phyloP scores from a whole-genome alignment of 306 rosid species.

The Erythrophleum fordii region DNA sequence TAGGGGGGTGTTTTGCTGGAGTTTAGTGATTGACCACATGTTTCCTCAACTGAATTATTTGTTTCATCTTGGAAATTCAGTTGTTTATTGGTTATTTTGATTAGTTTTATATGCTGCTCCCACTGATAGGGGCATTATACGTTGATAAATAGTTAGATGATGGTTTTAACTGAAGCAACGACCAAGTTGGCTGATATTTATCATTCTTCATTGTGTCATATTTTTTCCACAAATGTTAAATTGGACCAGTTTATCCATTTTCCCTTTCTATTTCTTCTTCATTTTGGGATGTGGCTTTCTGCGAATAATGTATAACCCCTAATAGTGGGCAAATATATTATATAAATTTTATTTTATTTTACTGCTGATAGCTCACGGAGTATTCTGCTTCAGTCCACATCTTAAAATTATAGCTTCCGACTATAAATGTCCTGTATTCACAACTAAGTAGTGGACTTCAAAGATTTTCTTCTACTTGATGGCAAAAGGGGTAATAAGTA shows the following conservation, averaged over 20 bases:
- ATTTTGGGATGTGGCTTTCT: no score
- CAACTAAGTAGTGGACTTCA: background rate
- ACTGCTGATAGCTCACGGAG: background rate
- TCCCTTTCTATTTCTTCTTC: background rate
- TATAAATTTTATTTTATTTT: background rate
- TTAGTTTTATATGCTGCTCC: background rate
- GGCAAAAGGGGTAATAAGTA: no score
- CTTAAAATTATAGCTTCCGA: background rate
- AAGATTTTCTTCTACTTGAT: slow-evolving; percentile 10
- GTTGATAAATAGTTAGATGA: background rate
- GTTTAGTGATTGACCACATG: background rate
- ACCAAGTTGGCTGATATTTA: background rate
- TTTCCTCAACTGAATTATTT: background rate
- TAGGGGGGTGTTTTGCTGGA: background rate
- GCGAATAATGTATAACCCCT: no score
- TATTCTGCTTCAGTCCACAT: background rate
- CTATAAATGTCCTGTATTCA: background rate
- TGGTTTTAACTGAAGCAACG: background rate
- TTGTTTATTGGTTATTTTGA: background rate
- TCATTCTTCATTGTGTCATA: background rate
- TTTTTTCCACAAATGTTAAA: background rate
- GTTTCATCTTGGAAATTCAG: background rate
- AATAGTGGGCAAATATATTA: no score
- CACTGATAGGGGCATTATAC: background rate
- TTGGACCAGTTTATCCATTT: background rate